Evolutionary conservation across 2,329 filamentous ascomycete species (phyloP).

Genomic region (Aspergillus pseudoglaucus): DNA sequence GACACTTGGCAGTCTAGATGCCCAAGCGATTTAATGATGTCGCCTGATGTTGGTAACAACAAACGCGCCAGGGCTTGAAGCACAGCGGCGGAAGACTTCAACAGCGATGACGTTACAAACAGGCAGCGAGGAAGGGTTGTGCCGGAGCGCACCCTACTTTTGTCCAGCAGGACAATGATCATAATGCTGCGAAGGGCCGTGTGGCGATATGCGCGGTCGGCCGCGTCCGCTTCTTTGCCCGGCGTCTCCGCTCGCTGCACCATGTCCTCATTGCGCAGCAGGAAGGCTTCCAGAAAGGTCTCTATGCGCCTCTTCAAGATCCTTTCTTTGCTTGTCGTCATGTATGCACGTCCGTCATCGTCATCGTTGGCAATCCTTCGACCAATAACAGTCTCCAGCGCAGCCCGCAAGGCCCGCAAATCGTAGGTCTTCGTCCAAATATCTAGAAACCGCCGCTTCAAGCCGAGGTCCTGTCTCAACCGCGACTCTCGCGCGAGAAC

Average conservation of each 20-base stretch:
- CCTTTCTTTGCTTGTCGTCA: constrained; percentile 10
- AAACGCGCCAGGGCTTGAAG: constrained; percentile 48
- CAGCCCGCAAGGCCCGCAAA: constrained; percentile 43
- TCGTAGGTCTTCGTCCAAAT: constrained; percentile 56
- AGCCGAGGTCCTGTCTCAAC: constrained; percentile 51
- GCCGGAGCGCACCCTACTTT: constrained; percentile 38
- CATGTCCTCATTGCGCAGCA: constrained; percentile 54
- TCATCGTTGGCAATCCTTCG: constrained; percentile 36
- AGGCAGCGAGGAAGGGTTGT: constrained; percentile 36
- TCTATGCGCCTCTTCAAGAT: constrained; percentile 41
- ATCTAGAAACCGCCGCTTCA: constrained; percentile 51
- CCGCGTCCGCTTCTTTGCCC: constrained; percentile 35
- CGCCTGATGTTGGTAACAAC: constrained; percentile 53
- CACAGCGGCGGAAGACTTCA: constrained; percentile 52
- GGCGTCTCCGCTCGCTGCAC: constrained; percentile 11
- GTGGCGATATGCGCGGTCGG: constrained; percentile 48
- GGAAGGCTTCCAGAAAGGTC: constrained; percentile 50
- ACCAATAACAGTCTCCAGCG: constrained; percentile 55
- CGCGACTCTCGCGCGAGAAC: constrained; percentile 40
- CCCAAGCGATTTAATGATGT: constrained; percentile 49
- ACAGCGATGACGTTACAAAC: constrained; percentile 46
- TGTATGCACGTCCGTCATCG: constrained; percentile 1
- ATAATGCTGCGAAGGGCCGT: constrained; percentile 54
- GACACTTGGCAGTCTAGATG: constrained; percentile 52
- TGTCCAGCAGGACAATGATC: constrained; percentile 55